Conservation (phyloP, 352 stramenopile genomes). For the Phytophthora cajani region DNA sequence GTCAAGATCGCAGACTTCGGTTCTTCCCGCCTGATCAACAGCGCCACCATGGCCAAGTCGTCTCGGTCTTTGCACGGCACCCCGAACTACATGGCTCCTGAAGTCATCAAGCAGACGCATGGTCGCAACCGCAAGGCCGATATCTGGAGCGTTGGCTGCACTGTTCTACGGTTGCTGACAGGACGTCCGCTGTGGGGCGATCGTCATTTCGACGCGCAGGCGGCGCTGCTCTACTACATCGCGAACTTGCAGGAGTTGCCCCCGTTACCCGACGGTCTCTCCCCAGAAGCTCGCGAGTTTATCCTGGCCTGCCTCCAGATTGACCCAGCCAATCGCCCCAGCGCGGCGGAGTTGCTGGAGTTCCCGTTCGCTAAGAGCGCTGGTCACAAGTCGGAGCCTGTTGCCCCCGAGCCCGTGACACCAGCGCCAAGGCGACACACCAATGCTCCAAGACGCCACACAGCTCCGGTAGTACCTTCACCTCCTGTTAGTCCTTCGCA, state of each 20-base stretch:
- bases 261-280: constrained; percentile 47
- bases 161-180: constrained; percentile 78
- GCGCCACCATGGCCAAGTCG: constrained; percentile 50
- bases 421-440: constrained; percentile 24
- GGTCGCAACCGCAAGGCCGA: constrained; percentile 76
- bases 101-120: constrained; percentile 86
- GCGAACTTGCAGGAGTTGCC: constrained; percentile 56
- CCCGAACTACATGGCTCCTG: constrained; percentile 89
- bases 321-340: constrained; percentile 70
- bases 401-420: constrained; percentile 9
- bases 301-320: constrained; percentile 61
- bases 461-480: constrained; percentile 22
- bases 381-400: constrained; percentile 18
- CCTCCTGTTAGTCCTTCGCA: not conserved
- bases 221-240: constrained; percentile 71
- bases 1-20: constrained; percentile 97
- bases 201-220: constrained; percentile 78
- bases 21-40: constrained; percentile 78
- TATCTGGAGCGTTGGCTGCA: constrained; percentile 87
- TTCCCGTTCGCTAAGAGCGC: constrained; percentile 85
- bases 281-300: constrained; percentile 51
- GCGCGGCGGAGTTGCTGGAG: constrained; percentile 86
- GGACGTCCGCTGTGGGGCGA: constrained; percentile 79
- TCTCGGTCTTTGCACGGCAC: constrained; percentile 71
- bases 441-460: constrained; percentile 21